Evolutionary conservation across 169 alveolate genomes (phyloP), one percentile per base, ranked within the genome.

Genomic region (Babesia bovis): DNA sequence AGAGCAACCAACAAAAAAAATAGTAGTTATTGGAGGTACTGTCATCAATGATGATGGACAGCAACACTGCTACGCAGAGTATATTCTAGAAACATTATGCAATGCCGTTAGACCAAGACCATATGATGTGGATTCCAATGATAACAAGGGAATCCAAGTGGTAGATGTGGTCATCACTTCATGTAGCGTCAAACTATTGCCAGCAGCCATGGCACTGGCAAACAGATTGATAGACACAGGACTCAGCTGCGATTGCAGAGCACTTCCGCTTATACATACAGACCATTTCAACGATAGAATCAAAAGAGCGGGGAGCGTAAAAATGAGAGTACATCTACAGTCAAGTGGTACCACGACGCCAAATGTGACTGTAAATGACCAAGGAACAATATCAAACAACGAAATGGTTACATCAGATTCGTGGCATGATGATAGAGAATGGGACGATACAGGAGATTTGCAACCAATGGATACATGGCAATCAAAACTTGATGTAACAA

Each of bases 131-230:
- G 53, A 40, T 9, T 21, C 25, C 55, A 42, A 7, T n/a, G 70
- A 38, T 1, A 9, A 53, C 12, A 3, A 23, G 19, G 32, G 41
- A 30, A 41, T 58, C 23, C 26, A 57, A 4, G 7, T 32, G 4
- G 56, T 78, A 13, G 86, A 78, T 60, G 86, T 67, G 30, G 70
- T 78, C 33, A 51, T 78, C 9, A 78, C 86, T 0, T 78, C 77
- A 41, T 78, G 71, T 47, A 78, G 73, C 36, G 9, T 21, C 33
- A 41, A 45, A 50, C 49, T 78, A 44, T 45, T 78, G 3, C 86
- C 86, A 0, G 81, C 82, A 0, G 86, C 86, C 17, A 6, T 49
- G 30, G 58, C 86, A 10, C 13, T 78, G 7, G 32, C 86, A 0
- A 65, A 57, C 33, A 59, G 72, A 12, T 47, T 78, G 38, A 67